Evolutionary conservation across 2,329 filamentous ascomycete species (phyloP).

Genomic region (Pyrenochaeta sp.): DNA sequence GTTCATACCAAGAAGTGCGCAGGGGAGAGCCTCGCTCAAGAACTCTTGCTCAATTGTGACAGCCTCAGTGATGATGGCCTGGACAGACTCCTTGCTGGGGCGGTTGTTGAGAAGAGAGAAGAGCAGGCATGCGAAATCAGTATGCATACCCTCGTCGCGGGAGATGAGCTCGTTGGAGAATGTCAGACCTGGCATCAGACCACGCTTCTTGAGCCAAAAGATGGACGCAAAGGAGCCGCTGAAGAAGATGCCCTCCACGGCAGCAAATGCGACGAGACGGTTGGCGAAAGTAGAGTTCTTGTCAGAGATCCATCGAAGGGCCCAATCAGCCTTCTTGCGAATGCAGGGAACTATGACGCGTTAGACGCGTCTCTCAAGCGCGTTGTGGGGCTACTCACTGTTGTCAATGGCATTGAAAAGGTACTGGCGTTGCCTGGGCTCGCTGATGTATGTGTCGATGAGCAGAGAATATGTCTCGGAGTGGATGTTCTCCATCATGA

Average conservation of each 20-base stretch:
- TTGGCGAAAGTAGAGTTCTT: constrained; percentile 93
- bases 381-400: constrained; percentile 64
- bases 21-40: constrained; percentile 92
- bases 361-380: constrained; percentile 32
- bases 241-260: constrained; percentile 99
- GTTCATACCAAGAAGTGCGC: constrained; percentile 97
- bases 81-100: constrained; percentile 79
- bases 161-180: constrained; percentile 99
- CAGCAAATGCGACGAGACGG: constrained; percentile 94
- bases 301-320: constrained; percentile 92
- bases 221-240: constrained; percentile 97
- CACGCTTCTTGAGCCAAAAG: constrained; percentile 99
- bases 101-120: constrained; percentile 98
- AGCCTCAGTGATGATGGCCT: constrained; percentile 91
- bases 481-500: constrained; percentile 99
- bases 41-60: constrained; percentile 97
- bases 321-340: constrained; percentile 98
- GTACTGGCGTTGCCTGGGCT: constrained; percentile 89
- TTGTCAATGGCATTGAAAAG: constrained; percentile 99
- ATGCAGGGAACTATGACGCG: constrained; percentile 81
- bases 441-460: constrained; percentile 99
- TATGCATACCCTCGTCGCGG: constrained; percentile 98
- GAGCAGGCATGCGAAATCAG: constrained; percentile 95
- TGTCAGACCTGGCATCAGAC: constrained; percentile 96
- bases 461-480: constrained; percentile 99